These are phyloP conservation scores for Mycena galopus DNA, from an alignment of 768 basidiomycete genomes.

Conservation along the genomic window DNA sequence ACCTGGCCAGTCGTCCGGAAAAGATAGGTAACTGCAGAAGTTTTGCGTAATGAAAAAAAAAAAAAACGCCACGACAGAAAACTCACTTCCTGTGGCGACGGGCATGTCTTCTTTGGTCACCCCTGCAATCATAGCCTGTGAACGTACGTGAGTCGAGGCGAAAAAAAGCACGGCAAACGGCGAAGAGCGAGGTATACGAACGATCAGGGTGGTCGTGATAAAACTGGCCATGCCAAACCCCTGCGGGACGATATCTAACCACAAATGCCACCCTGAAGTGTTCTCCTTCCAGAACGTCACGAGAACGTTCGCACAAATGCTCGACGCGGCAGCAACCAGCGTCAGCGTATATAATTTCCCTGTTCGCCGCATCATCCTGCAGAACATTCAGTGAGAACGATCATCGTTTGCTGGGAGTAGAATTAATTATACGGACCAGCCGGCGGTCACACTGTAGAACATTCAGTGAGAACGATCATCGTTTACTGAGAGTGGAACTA, in stretches of 20 bases:
- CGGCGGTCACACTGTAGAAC: no score
- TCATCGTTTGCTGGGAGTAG: conserved; percentile 7
- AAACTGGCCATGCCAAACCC: conserved; percentile 88
- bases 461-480: no score
- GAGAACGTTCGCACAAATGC: conserved; percentile 69
- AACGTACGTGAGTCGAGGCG: conserved; percentile 8
- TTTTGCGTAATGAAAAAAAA: conserved; percentile 10
- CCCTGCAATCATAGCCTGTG: conserved; percentile 87
- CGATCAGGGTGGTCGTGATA: conserved; percentile 89
- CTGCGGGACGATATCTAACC: conserved; percentile 85
- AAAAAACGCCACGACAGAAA: conserved; percentile 8
- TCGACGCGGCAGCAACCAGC: conserved; percentile 70
- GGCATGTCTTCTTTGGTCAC: conserved; percentile 87
- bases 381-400: conserved; percentile 27
- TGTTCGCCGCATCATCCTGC: conserved; percentile 87
- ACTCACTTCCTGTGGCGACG: conserved; percentile 91
- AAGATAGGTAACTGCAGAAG: conserved; percentile 83
- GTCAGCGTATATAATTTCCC: conserved; percentile 89
- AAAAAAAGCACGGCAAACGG: not conserved
- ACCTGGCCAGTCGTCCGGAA: conserved; percentile 97
- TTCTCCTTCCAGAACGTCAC: conserved; percentile 77
- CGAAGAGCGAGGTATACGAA: conserved; percentile 52
- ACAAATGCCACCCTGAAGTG: conserved; percentile 72
- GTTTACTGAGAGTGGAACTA: no score
- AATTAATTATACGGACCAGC: conserved; percentile 69